Conservation (phyloP, 73 alveolate species). For the Stentor roeselii region DNA sequence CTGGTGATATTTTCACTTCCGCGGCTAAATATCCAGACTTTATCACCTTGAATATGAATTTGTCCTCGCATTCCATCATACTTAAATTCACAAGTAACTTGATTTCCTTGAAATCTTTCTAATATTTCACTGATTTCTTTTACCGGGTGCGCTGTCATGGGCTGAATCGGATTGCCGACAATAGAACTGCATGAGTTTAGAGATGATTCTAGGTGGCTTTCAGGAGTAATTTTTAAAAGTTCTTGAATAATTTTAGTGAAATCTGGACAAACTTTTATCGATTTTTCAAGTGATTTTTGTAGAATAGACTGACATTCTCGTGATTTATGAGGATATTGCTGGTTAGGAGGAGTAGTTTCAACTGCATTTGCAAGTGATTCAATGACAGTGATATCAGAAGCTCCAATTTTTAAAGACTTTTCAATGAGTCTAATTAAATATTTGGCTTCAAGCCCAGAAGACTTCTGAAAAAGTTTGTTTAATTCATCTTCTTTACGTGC, state of each 20-base stretch:
- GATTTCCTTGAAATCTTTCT: conserved; percentile 81
- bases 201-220: conserved; percentile 44
- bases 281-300: conserved; percentile 77
- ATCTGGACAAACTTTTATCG: conserved; percentile 86
- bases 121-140: conserved; percentile 83
- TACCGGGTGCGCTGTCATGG: conserved; percentile 96
- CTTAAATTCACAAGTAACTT: conserved; percentile 97
- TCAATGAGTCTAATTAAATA: conserved; percentile 87
- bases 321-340: conserved; percentile 35
- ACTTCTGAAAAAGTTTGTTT: conserved; percentile 71
- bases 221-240: conserved; percentile 55
- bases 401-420: conserved; percentile 93
- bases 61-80: conserved; percentile 99
- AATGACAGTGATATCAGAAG: conserved; percentile 92
- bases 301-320: conserved; percentile 27
- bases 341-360: conserved; percentile 54
- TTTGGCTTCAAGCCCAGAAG: conserved; percentile 84
- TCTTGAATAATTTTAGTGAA: conserved; percentile 80
- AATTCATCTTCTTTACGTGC: conserved; percentile 73
- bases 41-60: conserved; percentile 74
- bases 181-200: conserved; percentile 74
- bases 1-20: conserved; percentile 97
- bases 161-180: conserved; percentile 93
- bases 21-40: conserved; percentile 83
- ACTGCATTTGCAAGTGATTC: conserved; percentile 93